Evolutionary conservation across 495 filamentous ascomycete genomes (phyloP), one percentile per base, ranked within the genome.

Genomic region (Amniculicola lignicola): DNA sequence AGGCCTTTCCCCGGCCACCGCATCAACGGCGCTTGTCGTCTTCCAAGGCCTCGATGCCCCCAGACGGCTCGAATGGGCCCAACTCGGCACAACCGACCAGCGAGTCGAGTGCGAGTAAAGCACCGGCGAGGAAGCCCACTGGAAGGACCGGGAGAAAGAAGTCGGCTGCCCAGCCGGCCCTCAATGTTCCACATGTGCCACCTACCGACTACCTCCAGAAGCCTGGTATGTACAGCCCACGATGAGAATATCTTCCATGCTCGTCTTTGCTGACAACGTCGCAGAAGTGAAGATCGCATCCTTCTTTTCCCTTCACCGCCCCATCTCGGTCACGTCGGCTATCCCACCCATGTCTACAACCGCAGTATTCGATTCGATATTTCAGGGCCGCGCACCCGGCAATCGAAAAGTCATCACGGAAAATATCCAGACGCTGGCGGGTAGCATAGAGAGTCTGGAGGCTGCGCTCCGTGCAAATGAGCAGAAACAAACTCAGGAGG

Each of bases 221-320:
- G 41, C 79, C 86, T 72, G 86, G 88, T 91, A 56, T 78, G 50
- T 43, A 43, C 19, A 19, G 19, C n/a, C n/a, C n/a, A n/a, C 12
- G 37, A 19, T n/a, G 14, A 14, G n/a, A 19, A 25, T 2, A 19
- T 14, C 35, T 23, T 29, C 16, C 21, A 22, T 24, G 9, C 35
- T 73, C 28, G 67, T 33, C 0, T 11, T 25, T 27, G 41, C 37
- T 52, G 38, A 40, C 16, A 18, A 9, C 6, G 6, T 40, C 6
- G 16, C 58, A 98, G 93, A 94, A 66, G 76, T 96, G 38, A 84
- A 84, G 57, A 75, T 95, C 25, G 90, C 92, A 5, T 86, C 85
- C 43, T 97, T 98, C 77, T 98, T 96, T 74, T 93, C 93, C 52
- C 86, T 92, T 57, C 90, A 98, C 75, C 82, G 93, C 46, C 93